phyloP scores from a whole-genome alignment of 164 flowering plant genomes.

The Euptelea pleiosperma region DNA sequence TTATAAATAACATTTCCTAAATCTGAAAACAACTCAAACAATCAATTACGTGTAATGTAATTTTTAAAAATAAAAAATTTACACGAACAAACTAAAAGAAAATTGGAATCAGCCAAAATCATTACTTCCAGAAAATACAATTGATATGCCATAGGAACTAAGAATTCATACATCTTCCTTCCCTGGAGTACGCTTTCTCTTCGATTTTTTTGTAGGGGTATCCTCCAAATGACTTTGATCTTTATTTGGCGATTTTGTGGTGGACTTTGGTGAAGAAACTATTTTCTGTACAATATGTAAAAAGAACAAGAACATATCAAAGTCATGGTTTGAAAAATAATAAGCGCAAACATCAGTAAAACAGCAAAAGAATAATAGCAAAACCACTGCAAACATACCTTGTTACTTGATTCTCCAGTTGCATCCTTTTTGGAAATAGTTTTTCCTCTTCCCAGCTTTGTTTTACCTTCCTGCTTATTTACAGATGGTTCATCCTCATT shows the following conservation, averaged over 20 bases:
- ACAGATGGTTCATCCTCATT: conserved; percentile 23
- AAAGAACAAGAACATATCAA: background rate
- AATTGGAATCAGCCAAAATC: background rate
- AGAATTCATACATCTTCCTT: conserved; percentile 38
- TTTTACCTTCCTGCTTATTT: conserved; percentile 32
- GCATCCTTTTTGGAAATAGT: conserved; percentile 22
- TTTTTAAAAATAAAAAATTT: no score
- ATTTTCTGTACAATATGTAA: conserved; percentile 27
- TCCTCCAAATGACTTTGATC: conserved; percentile 31
- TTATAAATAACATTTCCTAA: background rate
- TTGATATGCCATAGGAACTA: no score
- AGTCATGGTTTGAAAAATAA: background rate
- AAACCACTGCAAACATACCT: conserved; percentile 16
- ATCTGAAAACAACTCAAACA: no score
- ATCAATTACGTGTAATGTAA: no score
- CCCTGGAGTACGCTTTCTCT: conserved; percentile 49
- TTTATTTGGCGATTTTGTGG: conserved; percentile 33
- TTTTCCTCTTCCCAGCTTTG: conserved; percentile 29
- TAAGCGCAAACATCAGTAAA: background rate
- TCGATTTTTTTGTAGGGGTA: conserved; percentile 37
- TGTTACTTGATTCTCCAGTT: conserved; percentile 21
- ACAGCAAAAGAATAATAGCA: background rate
- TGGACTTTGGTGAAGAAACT: conserved; percentile 35
- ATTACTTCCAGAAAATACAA: background rate
- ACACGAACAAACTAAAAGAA: no score